A percentile compares a stretch with the other conserved stretches of the same genome.
Evolutionary conservation across 768 basidiomycete genomes (phyloP).

Genomic region (Cystofilobasidium bisporidii): DNA sequence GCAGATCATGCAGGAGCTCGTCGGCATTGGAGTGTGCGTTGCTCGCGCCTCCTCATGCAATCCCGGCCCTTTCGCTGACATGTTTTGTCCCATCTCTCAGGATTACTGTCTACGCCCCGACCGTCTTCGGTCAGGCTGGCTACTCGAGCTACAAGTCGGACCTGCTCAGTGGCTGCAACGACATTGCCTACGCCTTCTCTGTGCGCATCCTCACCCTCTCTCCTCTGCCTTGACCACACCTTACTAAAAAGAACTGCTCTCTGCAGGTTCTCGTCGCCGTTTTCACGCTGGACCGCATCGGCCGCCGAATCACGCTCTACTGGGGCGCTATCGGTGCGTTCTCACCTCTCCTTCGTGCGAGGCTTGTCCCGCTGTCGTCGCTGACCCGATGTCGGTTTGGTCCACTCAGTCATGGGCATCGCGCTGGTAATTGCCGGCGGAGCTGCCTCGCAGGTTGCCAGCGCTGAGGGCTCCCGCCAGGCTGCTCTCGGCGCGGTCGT

Average conservation of each 20-base stretch:
- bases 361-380: background rate
- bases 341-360: no score
- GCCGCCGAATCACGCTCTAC: constrained; percentile 29
- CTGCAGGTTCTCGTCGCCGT: constrained; percentile 28
- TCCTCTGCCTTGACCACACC: no score
- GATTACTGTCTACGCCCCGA: constrained; percentile 26
- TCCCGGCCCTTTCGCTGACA: no score
- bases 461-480: background rate
- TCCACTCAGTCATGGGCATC: constrained; percentile 19
- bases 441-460: background rate
- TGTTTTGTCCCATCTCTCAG: no score
- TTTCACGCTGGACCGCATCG: constrained; percentile 31
- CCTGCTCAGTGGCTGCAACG: constrained; percentile 31
- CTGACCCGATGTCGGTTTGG: background rate
- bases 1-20: no score
- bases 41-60: no score
- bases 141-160: constrained; percentile 30
- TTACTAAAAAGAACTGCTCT: no score
- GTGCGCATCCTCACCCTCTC: no score
- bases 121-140: constrained; percentile 31
- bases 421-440: constrained; percentile 27
- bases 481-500: constrained; percentile 24
- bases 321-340: constrained; percentile 25
- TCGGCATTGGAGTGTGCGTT: no score
- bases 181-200: constrained; percentile 30